Base-by-base conservation (phyloP, 805 yeast genomes). In the Kuraishia hungarica region DNA sequence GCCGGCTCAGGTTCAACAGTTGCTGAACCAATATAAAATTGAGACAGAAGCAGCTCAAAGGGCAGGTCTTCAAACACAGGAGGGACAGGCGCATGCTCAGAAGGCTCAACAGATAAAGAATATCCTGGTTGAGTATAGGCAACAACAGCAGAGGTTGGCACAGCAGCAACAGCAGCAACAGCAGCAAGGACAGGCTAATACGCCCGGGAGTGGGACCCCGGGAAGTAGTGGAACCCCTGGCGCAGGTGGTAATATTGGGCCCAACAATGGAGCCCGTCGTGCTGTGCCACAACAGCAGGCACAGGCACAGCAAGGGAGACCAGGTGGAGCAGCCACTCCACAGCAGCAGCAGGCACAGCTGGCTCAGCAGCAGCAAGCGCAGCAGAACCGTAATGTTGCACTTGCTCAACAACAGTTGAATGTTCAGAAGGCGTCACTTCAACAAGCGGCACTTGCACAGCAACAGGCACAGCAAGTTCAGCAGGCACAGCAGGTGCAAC, bases 41-140 rank as follows among this genome's bases (percentile, higher is more conserved):
- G 87, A 83, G 60, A 76, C 82, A 35, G 81, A 80, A 22, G 78
- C 80, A 60, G 91, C 90, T 1, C 81, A 80, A 61, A 78, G 77
- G 19, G 78, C 84, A 0, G 89, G 89, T 2, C 74, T 75, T 39
- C 80, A 78, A 24, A 77, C 84, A 0, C 82, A 79, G 0, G 81
- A 75, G 56, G 90, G 89, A 20, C 79, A 80, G 60, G 84, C 82
- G 58, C 86, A 85, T 61, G 69, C 81, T 60, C 75, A 74, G 57
- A 81, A 80, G 58, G 90, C 89, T 2, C 83, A 85, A 50, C 78
- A 78, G 54, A 82, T 86, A 59, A 84, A 82, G 64, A 80, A 79
- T 50, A 73, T 86, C 39, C 72, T 86, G 62, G 71, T 83, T 53
- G 80, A 78, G 55, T 70, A 66, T 54, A 66, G 67, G 26, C 72